These are phyloP conservation scores for Fusarium compactum DNA, from an alignment of 2,329 filamentous ascomycete genomes.

Conservation along the genomic window DNA sequence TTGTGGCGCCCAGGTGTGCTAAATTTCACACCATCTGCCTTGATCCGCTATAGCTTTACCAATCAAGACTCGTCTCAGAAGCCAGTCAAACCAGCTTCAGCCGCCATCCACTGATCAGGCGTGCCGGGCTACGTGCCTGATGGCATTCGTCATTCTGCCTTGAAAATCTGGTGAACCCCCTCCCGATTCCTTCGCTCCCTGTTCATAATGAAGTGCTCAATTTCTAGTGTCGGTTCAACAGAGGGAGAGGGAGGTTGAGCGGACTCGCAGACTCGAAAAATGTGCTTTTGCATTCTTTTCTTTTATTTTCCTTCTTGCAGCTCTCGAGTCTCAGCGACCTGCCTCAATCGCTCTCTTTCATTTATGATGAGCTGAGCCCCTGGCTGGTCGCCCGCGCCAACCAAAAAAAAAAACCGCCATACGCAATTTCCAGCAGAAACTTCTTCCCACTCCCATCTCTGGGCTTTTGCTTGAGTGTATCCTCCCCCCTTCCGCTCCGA, in stretches of 20 bases:
- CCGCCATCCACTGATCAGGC: conserved; percentile 7
- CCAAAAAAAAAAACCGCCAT: conserved; percentile 39
- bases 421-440: conserved; percentile 46
- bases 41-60: not conserved
- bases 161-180: conserved; percentile 49
- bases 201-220: conserved; percentile 44
- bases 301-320: conserved; percentile 12
- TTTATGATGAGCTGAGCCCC: conserved; percentile 33
- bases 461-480: conserved; percentile 25
- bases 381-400: conserved; percentile 34
- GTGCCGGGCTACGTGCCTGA: conserved; percentile 40
- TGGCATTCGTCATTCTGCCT: conserved; percentile 44
- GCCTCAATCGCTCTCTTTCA: conserved; percentile 5
- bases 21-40: conserved; percentile 37
- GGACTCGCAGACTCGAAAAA: conserved; percentile 37
- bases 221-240: conserved; percentile 42
- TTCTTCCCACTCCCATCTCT: conserved; percentile 27
- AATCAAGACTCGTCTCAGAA: conserved; percentile 13
- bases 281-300: conserved; percentile 25
- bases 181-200: conserved; percentile 46
- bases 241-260: conserved; percentile 5
- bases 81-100: conserved; percentile 14
- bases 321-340: conserved; percentile 35
- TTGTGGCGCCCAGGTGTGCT: conserved; percentile 40
- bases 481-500: conserved; percentile 17